phyloP scores from a whole-genome alignment of 2,329 filamentous ascomycete species.

The Fusarium duplospermum region DNA sequence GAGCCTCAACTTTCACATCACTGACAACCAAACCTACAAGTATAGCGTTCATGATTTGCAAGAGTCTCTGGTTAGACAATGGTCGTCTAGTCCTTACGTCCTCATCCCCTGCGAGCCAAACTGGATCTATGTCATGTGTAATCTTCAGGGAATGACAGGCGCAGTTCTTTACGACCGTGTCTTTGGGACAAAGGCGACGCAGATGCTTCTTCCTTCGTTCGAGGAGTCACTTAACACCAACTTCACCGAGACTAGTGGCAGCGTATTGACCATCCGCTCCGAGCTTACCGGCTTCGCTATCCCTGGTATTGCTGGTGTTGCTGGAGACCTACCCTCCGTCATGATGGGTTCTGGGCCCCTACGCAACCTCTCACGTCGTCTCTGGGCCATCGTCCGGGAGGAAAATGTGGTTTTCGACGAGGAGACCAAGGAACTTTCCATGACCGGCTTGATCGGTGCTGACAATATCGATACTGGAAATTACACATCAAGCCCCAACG shows the following conservation, averaged over 20 bases:
- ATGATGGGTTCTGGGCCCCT: not conserved
- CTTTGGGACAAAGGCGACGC: not conserved
- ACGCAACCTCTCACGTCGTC: not conserved
- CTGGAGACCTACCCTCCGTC: not conserved
- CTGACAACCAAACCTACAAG: not conserved
- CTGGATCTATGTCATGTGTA: not conserved
- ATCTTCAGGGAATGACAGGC: not conserved
- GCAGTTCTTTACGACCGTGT: not conserved
- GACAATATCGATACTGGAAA: not conserved
- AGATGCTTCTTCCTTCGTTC: not conserved
- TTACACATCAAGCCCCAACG: not conserved
- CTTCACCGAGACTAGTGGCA: not conserved
- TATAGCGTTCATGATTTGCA: not conserved
- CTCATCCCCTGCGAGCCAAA: conserved; percentile 1
- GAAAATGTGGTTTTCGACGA: not conserved
- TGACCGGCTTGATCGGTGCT: not conserved
- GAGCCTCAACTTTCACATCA: not conserved
- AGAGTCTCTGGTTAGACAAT: not conserved
- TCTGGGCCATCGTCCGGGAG: not conserved
- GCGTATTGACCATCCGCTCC: not conserved
- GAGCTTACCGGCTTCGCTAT: not conserved
- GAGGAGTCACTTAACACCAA: not conserved
- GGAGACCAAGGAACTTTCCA: not conserved
- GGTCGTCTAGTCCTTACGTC: not conserved
- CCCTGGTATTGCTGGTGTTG: not conserved